Conservation (phyloP, 306 rosid genomes). For the Gastrolobium villosum region DNA sequence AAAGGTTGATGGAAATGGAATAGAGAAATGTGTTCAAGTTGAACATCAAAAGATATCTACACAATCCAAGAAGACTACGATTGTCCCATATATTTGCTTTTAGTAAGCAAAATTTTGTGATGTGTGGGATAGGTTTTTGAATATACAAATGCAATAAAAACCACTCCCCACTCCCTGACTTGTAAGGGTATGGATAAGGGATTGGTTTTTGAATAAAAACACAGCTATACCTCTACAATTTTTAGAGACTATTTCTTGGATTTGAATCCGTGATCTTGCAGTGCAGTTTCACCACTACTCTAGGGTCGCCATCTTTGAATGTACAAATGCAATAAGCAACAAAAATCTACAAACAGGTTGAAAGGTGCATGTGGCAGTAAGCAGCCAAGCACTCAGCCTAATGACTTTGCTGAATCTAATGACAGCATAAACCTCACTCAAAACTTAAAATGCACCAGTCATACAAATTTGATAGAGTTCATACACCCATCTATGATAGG, state of each 20-base stretch:
- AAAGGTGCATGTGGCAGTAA: background rate
- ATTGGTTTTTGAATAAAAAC: no score
- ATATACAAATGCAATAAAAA: background rate
- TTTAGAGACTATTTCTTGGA: no score
- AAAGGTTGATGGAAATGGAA: slow-evolving; percentile 23
- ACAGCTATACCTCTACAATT: no score
- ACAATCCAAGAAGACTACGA: slow-evolving; percentile 28
- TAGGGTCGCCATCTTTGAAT: no score
- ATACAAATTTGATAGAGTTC: background rate
- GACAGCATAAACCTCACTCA: background rate
- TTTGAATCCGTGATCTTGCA: no score
- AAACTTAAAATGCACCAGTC: background rate
- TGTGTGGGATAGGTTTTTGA: background rate
- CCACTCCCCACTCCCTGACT: no score
- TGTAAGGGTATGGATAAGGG: no score
- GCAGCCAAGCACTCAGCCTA: background rate
- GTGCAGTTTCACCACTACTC: no score
- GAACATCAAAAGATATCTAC: background rate
- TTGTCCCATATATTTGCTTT: background rate
- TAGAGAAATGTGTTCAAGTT: slow-evolving; percentile 16
- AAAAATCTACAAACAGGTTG: background rate
- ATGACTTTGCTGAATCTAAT: background rate
- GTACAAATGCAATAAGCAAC: background rate
- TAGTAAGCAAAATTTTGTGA: background rate
- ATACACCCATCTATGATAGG: background rate